These are phyloP conservation scores for Metschnikowia koreensis DNA, from an alignment of 805 yeast genomes.

Conservation along the genomic window DNA sequence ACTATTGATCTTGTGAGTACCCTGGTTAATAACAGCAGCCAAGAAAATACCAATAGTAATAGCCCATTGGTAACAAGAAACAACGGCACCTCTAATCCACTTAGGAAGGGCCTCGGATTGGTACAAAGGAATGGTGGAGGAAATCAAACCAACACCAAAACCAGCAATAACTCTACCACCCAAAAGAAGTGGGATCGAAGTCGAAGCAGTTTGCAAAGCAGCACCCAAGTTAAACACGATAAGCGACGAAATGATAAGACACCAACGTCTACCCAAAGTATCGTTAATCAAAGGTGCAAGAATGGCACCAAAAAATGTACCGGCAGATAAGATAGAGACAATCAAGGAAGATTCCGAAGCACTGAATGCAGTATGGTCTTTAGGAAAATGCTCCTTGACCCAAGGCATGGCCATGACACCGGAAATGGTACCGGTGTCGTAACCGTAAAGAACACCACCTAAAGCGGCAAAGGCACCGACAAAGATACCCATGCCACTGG, in stretches of 20 bases:
- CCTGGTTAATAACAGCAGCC: conserved; percentile 39
- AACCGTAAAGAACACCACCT: conserved; percentile 43
- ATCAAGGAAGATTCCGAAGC: conserved; percentile 26
- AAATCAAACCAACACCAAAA: conserved; percentile 41
- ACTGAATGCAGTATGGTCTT: conserved; percentile 16
- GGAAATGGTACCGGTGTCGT: conserved; percentile 43
- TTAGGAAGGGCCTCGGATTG: conserved; percentile 42
- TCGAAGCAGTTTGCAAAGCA: conserved; percentile 37
- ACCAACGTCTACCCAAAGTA: conserved; percentile 39
- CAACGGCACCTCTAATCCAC: conserved; percentile 45
- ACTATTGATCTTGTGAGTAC: conserved; percentile 31
- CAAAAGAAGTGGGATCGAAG: conserved; percentile 34
- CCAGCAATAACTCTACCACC: conserved; percentile 42
- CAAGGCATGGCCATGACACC: conserved; percentile 43
- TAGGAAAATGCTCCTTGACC: conserved; percentile 30
- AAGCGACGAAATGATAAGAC: conserved; percentile 33
- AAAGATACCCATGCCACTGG: conserved; percentile 39
- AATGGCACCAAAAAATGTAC: conserved; percentile 43
- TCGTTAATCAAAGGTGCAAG: conserved; percentile 38
- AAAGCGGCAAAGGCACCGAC: conserved; percentile 42
- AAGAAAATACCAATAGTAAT: conserved; percentile 39
- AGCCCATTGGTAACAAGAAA: conserved; percentile 40
- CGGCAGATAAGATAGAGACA: conserved; percentile 37
- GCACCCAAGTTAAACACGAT: conserved; percentile 37
- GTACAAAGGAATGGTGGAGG: conserved; percentile 41